Evolutionary conservation across 331 rosid genomes (phyloP), one percentile per base, ranked within the genome.

Genomic region (Pyracantha coccinea): DNA sequence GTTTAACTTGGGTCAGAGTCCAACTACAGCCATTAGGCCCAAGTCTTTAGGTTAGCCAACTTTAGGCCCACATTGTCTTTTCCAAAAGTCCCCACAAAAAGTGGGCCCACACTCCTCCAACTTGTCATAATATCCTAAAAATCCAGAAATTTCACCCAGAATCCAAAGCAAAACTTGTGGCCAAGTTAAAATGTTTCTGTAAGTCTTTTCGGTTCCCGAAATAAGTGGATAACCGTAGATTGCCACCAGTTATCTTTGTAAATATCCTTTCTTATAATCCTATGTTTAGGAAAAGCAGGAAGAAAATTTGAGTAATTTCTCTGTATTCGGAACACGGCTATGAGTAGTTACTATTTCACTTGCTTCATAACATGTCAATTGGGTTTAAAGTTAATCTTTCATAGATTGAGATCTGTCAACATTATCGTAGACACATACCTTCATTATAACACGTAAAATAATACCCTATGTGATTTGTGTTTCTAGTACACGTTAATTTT

Each of bases 221-320:
- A 23, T 72, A 11, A 38, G 13, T 2, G 14, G 1, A 10, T 10
- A 38, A 38, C 0, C 45, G 1, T 38, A 38, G 1, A 10, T 38
- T 38, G 0, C 0, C 0, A 38, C 0, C 1, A 38, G 1, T 38
- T 38, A 1, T 38, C 9, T 32, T 23, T 47, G 54, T 41, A 64
- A 82, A 74, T 83, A 83, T 53, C 85, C 68, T 60, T 59, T n/a
- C 63, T n/a, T 7, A 1, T 27, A 63, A 64, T 64, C 45, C 45
- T 4, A 31, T 63, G 66, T 11, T 55, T 15, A 52, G 45, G 14
- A 0, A 59, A 35, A 33, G 31, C 15, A 21, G 54, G 54, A 16
- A 15, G 19, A 11, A 16, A 38, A 38, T 38, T 38, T 38, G 8
- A 16, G 8, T 47, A 15, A 47, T 47, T 47, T 47, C 54, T 2